Evolutionary conservation across 768 basidiomycete genomes (phyloP).

Genomic region (Symmetrospora coprosmae): DNA sequence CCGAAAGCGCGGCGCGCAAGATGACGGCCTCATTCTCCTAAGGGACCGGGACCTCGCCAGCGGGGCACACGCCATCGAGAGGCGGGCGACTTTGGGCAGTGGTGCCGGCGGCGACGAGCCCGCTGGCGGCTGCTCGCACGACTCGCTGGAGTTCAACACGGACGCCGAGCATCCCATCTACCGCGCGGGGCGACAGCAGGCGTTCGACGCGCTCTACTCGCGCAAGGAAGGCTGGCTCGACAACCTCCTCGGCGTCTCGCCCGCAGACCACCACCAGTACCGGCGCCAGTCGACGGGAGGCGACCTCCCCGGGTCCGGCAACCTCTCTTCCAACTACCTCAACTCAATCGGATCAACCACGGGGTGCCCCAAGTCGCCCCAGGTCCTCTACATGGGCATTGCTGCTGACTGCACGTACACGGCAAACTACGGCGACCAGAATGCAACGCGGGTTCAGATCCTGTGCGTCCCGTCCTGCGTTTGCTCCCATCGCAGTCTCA

Average conservation of each 20-base stretch:
- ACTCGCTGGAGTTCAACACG: slow-evolving; percentile 53
- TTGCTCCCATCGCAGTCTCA: slow-evolving; percentile 49
- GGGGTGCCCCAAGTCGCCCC: slow-evolving; percentile 60
- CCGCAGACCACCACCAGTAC: no score
- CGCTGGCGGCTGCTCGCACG: slow-evolving; percentile 50
- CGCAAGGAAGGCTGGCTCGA: slow-evolving; percentile 35
- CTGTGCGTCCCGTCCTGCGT: slow-evolving; percentile 35
- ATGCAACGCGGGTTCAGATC: slow-evolving; percentile 59
- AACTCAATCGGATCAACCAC: slow-evolving; percentile 51
- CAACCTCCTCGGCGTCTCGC: slow-evolving; percentile 41
- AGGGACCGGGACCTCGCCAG: slow-evolving; percentile 56
- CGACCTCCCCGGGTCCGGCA: slow-evolving; percentile 33
- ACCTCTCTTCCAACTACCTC: slow-evolving; percentile 46
- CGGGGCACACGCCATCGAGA: slow-evolving; percentile 36
- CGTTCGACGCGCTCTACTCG: slow-evolving; percentile 37
- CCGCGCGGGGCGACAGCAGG: slow-evolving; percentile 44
- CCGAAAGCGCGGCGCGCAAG: slow-evolving; percentile 41
- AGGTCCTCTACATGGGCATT: slow-evolving; percentile 67
- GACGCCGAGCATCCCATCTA: slow-evolving; percentile 42
- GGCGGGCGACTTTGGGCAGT: slow-evolving; percentile 10
- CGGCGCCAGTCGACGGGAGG: background rate
- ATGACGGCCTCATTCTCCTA: slow-evolving; percentile 55
- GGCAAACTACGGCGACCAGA: slow-evolving; percentile 47
- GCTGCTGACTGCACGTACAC: slow-evolving; percentile 77
- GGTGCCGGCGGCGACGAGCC: slow-evolving; percentile 32